phyloP scores from a whole-genome alignment of 441 rosid genomes.

The Mallotus japonicus region DNA sequence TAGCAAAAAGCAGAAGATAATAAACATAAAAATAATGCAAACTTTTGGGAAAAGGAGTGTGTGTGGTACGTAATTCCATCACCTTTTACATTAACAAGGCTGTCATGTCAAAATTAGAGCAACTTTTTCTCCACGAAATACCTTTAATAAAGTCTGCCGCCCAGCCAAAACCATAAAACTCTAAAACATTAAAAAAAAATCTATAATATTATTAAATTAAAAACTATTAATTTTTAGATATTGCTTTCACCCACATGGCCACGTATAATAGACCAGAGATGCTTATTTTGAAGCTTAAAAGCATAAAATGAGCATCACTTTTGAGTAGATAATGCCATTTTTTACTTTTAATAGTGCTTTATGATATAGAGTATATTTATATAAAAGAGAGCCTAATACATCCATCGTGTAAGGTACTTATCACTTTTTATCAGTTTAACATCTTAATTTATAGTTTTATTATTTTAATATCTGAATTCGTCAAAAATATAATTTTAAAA shows the following conservation, averaged over 20 bases:
- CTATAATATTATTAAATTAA: background rate
- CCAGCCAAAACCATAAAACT: constrained; percentile 35
- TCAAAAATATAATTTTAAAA: no score
- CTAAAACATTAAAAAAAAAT: background rate
- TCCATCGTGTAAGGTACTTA: no score
- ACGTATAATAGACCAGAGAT: constrained; percentile 54
- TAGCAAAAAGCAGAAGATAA: background rate
- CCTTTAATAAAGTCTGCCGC: constrained; percentile 55
- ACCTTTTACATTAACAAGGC: constrained; percentile 63
- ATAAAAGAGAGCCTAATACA: background rate
- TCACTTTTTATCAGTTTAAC: no score
- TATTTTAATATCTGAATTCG: no score
- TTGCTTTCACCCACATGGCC: constrained; percentile 80
- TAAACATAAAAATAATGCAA: constrained; percentile 28
- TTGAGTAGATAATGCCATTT: constrained; percentile 84
- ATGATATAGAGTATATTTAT: constrained; percentile 15
- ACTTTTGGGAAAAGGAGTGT: constrained; percentile 46
- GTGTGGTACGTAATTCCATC: constrained; percentile 59
- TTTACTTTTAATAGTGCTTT: constrained; percentile 54
- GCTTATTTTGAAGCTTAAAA: constrained; percentile 57
- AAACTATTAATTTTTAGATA: constrained; percentile 16
- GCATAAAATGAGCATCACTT: constrained; percentile 64
- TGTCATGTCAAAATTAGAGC: constrained; percentile 79
- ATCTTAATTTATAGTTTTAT: no score
- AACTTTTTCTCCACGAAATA: constrained; percentile 59